Evolutionary conservation across 1,284 basidiomycete genomes (phyloP), one percentile per base, ranked within the genome.

Genomic region (Kwoniella shivajii): DNA sequence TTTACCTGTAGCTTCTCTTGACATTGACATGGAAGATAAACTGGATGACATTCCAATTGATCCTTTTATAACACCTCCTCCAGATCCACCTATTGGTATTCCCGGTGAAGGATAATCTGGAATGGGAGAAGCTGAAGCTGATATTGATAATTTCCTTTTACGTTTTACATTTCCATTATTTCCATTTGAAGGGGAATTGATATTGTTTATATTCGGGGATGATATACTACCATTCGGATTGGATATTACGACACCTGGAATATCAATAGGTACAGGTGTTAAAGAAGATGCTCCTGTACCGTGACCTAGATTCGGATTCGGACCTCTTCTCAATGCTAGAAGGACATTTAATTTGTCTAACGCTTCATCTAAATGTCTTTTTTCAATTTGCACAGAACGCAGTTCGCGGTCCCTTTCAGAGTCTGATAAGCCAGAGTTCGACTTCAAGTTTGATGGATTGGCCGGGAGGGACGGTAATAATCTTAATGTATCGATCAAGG

Each of bases 401-500:
- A 53, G 45, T 45, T 57, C 45, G 16, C 47, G 22, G 18, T 31
- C 22, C n/a, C 38, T 44, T 22, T 56, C 50, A 20, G 41, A 41
- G 4, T 54, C 60, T 7, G 33, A 18, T n/a, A 33, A n/a, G n/a
- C n/a, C 22, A 18, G 36, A 39, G 13, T 36, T 20, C 6, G 24
- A 41, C 24, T 50, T 38, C 14, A 31, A 61, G 57, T 22, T 64
- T 50, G 38, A 65, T 50, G 27, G 36, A 26, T 50, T 41, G 1
- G 59, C 45, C 6, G 61, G 52, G 4, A 66, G 45, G 2, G 64
- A 51, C 4, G 72, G 73, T 3, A 76, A 59, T 4, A 63, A 59
- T 7, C 73, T 67, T 16, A 76, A 51, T 11, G 69, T 74, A 59
- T 76, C 73, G 36, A 76, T 66, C 0, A 75, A 54, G 16, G 56